These are phyloP conservation scores for Diversispora epigaea DNA, from an alignment of 192 early-diverging fungal genomes.

Conservation along the genomic window DNA sequence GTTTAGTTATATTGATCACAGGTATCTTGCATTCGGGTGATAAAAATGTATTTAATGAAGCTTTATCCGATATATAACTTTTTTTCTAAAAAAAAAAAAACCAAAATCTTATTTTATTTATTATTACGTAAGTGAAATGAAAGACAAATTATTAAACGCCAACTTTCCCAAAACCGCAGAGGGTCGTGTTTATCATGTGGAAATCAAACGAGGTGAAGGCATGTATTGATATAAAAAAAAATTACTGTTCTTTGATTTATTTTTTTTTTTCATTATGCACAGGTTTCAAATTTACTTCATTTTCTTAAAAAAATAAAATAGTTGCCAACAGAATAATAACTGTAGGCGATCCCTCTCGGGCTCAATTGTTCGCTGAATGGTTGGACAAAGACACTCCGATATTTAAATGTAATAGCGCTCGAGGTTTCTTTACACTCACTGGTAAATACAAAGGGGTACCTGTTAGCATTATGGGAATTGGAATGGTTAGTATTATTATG, in stretches of 20 bases:
- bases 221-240: neutral
- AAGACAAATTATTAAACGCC: neutral
- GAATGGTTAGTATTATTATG: constrained; percentile 18
- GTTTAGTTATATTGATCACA: no score
- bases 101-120: no score
- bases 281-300: no score
- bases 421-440: constrained; percentile 85
- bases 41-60: no score
- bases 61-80: no score
- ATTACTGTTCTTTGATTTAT: neutral
- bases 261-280: neutral
- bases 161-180: constrained; percentile 21
- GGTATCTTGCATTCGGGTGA: no score
- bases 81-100: no score
- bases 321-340: constrained; percentile 87
- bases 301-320: constrained; percentile 4
- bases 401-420: constrained; percentile 53
- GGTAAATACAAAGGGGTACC: constrained; percentile 73
- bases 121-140: no score
- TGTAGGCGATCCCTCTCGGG: constrained; percentile 82
- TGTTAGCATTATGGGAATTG: constrained; percentile 81
- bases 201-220: constrained; percentile 68
- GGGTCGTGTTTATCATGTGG: constrained; percentile 58
- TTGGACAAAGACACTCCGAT: constrained; percentile 62
- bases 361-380: constrained; percentile 57